Conservation (phyloP, 2,329 filamentous ascomycete species). For the Alternaria tenuissima region DNA sequence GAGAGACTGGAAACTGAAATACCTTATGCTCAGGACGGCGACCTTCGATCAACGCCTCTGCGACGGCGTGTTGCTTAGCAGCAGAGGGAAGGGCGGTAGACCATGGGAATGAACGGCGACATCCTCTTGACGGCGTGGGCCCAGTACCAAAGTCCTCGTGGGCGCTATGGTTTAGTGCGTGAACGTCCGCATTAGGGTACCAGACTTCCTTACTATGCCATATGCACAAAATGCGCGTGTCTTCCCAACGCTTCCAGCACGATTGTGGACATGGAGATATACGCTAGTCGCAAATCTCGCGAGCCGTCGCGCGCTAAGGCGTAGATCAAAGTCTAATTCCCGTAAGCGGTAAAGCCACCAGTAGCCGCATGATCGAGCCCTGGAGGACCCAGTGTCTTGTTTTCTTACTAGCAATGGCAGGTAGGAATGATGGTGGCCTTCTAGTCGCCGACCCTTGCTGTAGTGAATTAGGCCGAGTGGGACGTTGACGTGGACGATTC, state of each 20-base stretch:
- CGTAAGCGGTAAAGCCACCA: constrained; percentile 11
- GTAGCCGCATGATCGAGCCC: constrained; percentile 14
- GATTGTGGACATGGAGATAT: constrained; percentile 12
- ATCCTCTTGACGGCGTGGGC: constrained; percentile 6
- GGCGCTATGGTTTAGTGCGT: constrained; percentile 5
- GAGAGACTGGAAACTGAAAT: constrained; percentile 9
- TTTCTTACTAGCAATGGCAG: constrained; percentile 1
- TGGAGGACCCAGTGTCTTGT: background rate
- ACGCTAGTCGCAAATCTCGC: constrained; percentile 14
- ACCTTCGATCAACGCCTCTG: constrained; percentile 1
- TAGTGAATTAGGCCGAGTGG: background rate
- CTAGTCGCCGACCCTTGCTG: constrained; percentile 15
- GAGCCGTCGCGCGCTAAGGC: constrained; percentile 11
- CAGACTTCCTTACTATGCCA: background rate
- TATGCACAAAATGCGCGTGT: constrained; percentile 2
- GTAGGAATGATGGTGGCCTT: constrained; percentile 2
- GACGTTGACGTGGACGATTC: constrained; percentile 11
- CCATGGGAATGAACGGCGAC: constrained; percentile 14
- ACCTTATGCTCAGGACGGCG: background rate
- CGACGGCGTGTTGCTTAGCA: constrained; percentile 8
- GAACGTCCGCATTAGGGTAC: constrained; percentile 11
- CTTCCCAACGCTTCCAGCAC: constrained; percentile 8
- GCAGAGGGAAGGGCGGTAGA: constrained; percentile 3
- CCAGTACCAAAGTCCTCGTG: background rate
- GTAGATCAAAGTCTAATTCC: constrained; percentile 19